Conservation (phyloP, 768 basidiomycete species). For the Boletus tylopilopsis region DNA sequence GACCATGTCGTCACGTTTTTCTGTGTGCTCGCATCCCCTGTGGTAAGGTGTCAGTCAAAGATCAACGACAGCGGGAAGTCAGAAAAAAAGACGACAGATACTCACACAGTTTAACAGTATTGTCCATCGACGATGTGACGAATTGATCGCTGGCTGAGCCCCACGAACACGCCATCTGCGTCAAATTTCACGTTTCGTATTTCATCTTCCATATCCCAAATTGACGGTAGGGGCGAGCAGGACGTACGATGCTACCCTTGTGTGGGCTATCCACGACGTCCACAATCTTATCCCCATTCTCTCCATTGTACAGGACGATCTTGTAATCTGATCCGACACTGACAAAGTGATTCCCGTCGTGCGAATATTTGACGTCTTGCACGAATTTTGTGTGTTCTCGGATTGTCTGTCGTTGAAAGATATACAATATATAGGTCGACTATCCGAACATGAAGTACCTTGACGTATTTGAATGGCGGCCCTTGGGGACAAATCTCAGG, state of each 20-base stretch:
- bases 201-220: not conserved
- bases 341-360: slow-evolving; percentile 77
- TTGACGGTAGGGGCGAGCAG: not conserved
- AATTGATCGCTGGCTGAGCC: slow-evolving; percentile 67
- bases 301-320: slow-evolving; percentile 87
- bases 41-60: not conserved
- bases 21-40: slow-evolving; percentile 79
- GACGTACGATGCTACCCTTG: slow-evolving; percentile 70
- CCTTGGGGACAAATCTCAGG: slow-evolving; percentile 36
- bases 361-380: slow-evolving; percentile 82
- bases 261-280: slow-evolving; percentile 70
- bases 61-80: not conserved
- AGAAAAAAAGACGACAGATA: not conserved
- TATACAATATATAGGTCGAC: not conserved
- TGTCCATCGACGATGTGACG: slow-evolving; percentile 82
- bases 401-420: slow-evolving; percentile 52
- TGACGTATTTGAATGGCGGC: slow-evolving; percentile 86
- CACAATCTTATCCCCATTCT: slow-evolving; percentile 71
- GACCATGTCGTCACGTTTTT: slow-evolving; percentile 68
- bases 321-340: slow-evolving; percentile 89
- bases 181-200: not conserved
- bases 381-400: slow-evolving; percentile 90
- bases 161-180: slow-evolving; percentile 77
- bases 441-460: slow-evolving; percentile 38
- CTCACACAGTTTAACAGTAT: slow-evolving; percentile 81